These are phyloP conservation scores for Rhodamnia argentea DNA, from an alignment of 345 rosid species.

Conservation along the genomic window DNA sequence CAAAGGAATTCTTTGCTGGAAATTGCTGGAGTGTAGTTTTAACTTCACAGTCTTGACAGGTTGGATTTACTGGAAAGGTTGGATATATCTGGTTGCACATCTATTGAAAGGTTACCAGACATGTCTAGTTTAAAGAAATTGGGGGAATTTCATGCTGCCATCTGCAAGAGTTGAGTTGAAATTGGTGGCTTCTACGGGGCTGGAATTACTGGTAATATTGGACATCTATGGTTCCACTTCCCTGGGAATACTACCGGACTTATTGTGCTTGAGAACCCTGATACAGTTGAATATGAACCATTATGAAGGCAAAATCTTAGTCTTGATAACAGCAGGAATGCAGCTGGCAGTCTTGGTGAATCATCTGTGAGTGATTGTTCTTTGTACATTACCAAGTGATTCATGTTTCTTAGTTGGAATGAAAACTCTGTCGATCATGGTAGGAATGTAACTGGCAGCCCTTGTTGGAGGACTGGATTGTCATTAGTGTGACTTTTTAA, in stretches of 20 bases:
- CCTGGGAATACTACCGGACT: not conserved
- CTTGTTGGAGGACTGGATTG: not conserved
- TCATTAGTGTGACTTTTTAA: not conserved
- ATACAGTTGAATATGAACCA: too few species aligned
- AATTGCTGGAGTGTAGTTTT: not conserved
- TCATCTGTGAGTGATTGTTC: not conserved
- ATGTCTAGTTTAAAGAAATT: not conserved
- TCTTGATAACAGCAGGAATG: not conserved
- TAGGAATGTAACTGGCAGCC: not conserved
- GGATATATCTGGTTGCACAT: not conserved
- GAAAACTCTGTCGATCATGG: not conserved
- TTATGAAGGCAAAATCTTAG: not conserved
- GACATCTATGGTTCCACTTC: not conserved
- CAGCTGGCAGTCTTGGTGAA: not conserved
- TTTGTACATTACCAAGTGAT: not conserved
- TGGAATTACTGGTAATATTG: not conserved
- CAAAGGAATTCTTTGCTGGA: not conserved
- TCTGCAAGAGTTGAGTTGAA: not conserved
- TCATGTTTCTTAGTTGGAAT: not conserved
- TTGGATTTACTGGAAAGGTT: not conserved
- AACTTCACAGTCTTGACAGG: not conserved
- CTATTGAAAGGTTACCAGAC: not conserved
- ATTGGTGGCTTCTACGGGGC: too few species aligned
- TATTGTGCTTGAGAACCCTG: not conserved
- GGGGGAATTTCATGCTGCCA: not conserved